These are phyloP conservation scores for Hordeum marinum DNA, from an alignment of 176 grass and related monocot genomes.

Conservation along the genomic window DNA sequence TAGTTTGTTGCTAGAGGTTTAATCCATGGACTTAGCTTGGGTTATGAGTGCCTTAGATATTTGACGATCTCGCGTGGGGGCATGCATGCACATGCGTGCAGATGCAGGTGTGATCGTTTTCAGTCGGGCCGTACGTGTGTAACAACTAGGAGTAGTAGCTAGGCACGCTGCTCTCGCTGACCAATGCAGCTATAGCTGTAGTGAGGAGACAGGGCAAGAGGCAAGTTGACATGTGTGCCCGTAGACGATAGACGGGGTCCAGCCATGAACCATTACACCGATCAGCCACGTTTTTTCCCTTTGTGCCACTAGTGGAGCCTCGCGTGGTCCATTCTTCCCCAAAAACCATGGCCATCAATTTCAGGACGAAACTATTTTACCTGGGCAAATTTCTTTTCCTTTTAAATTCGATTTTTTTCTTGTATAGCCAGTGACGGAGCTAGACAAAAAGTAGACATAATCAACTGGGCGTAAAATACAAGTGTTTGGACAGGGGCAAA, in stretches of 20 bases:
- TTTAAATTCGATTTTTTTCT: no score
- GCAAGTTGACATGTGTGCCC: conserved; percentile 10
- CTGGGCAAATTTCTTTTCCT: no score
- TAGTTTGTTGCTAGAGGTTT: background rate
- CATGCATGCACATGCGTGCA: background rate
- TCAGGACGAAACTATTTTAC: background rate
- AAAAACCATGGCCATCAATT: background rate
- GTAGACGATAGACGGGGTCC: background rate
- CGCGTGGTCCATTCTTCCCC: background rate
- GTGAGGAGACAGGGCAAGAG: background rate
- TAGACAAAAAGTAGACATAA: no score
- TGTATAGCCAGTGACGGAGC: no score
- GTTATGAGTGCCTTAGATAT: background rate
- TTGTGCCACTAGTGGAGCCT: background rate
- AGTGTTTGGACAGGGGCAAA: no score
- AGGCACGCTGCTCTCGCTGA: background rate
- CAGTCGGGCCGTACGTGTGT: background rate
- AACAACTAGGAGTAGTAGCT: background rate
- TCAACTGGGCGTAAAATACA: no score
- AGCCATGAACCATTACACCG: background rate
- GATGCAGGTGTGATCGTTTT: background rate
- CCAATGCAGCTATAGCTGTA: background rate
- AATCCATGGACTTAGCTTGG: background rate
- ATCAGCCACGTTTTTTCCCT: background rate
- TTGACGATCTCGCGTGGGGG: background rate